These are phyloP conservation scores for Tremella fuciformis DNA, from an alignment of 768 basidiomycete species.

Conservation along the genomic window DNA sequence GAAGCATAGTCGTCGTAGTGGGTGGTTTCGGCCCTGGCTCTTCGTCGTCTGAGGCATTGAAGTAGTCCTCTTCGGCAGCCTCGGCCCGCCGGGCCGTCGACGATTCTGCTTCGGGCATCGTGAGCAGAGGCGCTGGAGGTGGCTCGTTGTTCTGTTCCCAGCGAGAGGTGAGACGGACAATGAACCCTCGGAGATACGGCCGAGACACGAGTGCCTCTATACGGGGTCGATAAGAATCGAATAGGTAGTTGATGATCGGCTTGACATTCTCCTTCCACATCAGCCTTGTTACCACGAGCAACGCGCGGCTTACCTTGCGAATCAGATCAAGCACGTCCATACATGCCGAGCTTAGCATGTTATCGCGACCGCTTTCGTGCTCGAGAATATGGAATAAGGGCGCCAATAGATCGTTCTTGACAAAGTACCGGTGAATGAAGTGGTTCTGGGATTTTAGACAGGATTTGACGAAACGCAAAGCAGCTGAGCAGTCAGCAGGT, in stretches of 20 bases:
- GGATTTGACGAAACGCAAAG: constrained; percentile 86
- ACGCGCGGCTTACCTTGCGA: constrained; percentile 68
- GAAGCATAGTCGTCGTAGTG: constrained; percentile 3
- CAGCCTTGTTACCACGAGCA: background rate
- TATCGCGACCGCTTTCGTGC: constrained; percentile 80
- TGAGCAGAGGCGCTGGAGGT: constrained; percentile 36
- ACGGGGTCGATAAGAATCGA: constrained; percentile 68
- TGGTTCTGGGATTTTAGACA: constrained; percentile 69
- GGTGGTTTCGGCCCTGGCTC: constrained; percentile 29
- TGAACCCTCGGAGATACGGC: constrained; percentile 61
- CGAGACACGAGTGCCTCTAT: constrained; percentile 65
- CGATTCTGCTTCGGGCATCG: constrained; percentile 23
- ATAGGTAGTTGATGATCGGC: constrained; percentile 75
- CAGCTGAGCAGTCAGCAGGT: constrained; percentile 59
- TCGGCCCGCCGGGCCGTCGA: constrained; percentile 57
- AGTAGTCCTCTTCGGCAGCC: constrained; percentile 86
- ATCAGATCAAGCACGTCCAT: constrained; percentile 93
- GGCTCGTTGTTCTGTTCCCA: constrained; percentile 90
- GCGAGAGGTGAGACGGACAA: constrained; percentile 38
- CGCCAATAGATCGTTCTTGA: constrained; percentile 77
- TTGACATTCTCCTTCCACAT: constrained; percentile 74
- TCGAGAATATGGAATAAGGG: constrained; percentile 81
- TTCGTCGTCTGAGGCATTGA: constrained; percentile 81
- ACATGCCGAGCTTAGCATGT: constrained; percentile 88
- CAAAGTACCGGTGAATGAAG: constrained; percentile 67